phyloP scores from a whole-genome alignment of 768 basidiomycete species.

The Podaxis rugospora region DNA sequence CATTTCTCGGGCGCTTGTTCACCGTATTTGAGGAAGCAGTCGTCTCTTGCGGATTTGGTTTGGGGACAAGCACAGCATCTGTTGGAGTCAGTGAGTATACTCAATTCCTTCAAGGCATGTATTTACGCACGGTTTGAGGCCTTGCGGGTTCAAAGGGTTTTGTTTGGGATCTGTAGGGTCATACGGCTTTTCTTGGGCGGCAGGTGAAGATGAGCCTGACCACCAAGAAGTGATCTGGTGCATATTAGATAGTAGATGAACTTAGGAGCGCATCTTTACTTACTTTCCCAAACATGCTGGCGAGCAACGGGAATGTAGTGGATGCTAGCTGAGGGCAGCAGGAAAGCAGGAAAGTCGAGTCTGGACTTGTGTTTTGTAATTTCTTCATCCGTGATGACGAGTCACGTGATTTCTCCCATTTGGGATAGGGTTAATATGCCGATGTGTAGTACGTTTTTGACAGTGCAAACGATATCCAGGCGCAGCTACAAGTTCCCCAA shows the following conservation, averaged over 20 bases:
- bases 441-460: neutral
- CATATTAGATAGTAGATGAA: neutral
- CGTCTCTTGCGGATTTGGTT: constrained; percentile 88
- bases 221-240: constrained; percentile 53
- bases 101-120: neutral
- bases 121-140: constrained; percentile 84
- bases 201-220: constrained; percentile 33
- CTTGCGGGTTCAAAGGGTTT: constrained; percentile 90
- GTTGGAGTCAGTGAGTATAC: neutral
- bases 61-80: constrained; percentile 97
- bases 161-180: constrained; percentile 73
- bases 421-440: neutral
- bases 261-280: neutral
- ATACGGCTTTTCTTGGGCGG: constrained; percentile 37
- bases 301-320: neutral
- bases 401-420: constrained; percentile 4
- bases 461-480: neutral
- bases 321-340: neutral
- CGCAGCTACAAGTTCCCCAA: neutral
- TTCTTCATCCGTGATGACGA: neutral
- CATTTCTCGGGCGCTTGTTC: constrained; percentile 74
- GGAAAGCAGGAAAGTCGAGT: too few species aligned
- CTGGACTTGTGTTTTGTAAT: neutral
- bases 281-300: constrained; percentile 41
- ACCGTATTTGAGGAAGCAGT: constrained; percentile 80